Percentiles rank a stretch among this genome's conserved stretches.
These are phyloP conservation scores for Sutorius eximius DNA, from an alignment of 1,284 basidiomycete genomes.

Conservation along the genomic window DNA sequence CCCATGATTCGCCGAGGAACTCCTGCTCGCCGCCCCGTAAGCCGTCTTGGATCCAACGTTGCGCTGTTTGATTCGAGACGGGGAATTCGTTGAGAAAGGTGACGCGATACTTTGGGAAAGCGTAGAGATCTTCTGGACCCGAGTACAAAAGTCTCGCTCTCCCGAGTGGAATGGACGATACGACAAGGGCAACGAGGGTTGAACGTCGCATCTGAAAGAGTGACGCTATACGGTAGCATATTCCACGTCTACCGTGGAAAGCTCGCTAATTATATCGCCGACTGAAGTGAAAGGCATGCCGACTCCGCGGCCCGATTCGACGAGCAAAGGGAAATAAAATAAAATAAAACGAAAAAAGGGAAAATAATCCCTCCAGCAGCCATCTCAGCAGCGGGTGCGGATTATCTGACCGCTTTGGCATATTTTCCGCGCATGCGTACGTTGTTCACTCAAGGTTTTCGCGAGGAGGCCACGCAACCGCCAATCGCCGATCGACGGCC, in stretches of 20 bases:
- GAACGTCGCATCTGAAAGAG: conserved; percentile 22
- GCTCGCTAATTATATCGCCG: conserved; percentile 34
- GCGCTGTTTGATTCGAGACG: conserved; percentile 71
- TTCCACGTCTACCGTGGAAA: conserved; percentile 26
- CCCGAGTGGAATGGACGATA: conserved; percentile 25
- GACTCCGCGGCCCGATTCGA: conserved; percentile 29
- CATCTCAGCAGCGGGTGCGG: neutral
- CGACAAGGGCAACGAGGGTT: conserved; percentile 15
- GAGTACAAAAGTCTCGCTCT: conserved; percentile 58
- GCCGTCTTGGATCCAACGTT: conserved; percentile 67
- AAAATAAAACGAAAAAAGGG: neutral
- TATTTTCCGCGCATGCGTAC: conserved; percentile 4
- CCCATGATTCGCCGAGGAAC: conserved; percentile 69
- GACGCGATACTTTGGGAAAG: conserved; percentile 84
- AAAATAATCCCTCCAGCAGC: neutral
- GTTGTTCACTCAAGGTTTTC: conserved; percentile 13
- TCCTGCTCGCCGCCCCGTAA: conserved; percentile 71
- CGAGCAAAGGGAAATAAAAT: neutral
- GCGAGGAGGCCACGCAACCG: conserved; percentile 27
- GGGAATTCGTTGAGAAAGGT: conserved; percentile 80
- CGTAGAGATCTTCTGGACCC: conserved; percentile 76
- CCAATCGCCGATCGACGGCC: conserved; percentile 32
- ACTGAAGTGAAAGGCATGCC: conserved; percentile 22
- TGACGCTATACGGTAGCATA: neutral
- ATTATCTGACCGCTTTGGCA: conserved; percentile 7